These are phyloP conservation scores for Echites panduratus DNA, from an alignment of 257 asterid species.

Conservation along the genomic window DNA sequence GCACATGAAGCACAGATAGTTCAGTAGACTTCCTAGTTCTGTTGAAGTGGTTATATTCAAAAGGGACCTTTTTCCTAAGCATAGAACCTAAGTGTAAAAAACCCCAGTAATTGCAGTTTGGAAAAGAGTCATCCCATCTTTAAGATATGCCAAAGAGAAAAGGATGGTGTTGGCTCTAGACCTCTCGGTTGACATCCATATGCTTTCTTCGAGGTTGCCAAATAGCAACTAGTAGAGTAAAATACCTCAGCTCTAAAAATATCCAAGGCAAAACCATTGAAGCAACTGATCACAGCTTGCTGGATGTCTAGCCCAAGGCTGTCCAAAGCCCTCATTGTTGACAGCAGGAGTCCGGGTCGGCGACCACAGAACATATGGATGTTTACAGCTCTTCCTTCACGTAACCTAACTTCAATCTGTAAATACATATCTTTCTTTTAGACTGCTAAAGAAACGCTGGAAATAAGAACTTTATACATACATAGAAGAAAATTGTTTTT, in stretches of 20 bases:
- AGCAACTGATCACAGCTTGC: conserved; percentile 96
- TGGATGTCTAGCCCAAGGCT: conserved; percentile 83
- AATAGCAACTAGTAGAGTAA: not conserved
- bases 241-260: conserved; percentile 84
- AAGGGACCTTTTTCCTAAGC: not conserved
- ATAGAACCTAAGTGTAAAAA: not conserved
- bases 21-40: too few relatives aligned
- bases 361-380: conserved; percentile 88
- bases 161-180: not conserved
- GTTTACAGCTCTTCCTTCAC: conserved; percentile 80
- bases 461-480: not conserved
- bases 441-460: not conserved
- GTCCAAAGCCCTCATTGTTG: conserved; percentile 81
- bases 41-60: not conserved
- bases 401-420: conserved; percentile 72
- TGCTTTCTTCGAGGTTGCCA: not conserved
- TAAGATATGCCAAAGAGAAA: not conserved
- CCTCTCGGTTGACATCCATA: too few relatives aligned
- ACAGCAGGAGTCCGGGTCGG: conserved; percentile 70
- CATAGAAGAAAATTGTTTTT: not conserved
- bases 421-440: not conserved
- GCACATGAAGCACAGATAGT: too few relatives aligned
- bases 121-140: too few relatives aligned
- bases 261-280: conserved; percentile 85
- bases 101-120: not conserved